Evolutionary conservation across 345 rosid genomes (phyloP).

Genomic region (sweet orange (Citrus sinensis)): DVS_A1.0 CM039164.1:7491501-7492000

Average conservation of each 20-base stretch:
- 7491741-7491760: constrained; percentile 12
- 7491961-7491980: constrained; percentile 26
- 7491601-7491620: constrained; percentile 30
- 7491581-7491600: constrained; percentile 24
- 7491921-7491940: constrained; percentile 22
- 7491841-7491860: constrained; percentile 24
- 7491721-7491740: constrained; percentile 11
- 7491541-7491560: constrained; percentile 17
- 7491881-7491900: constrained; percentile 14
- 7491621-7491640: constrained; percentile 14
- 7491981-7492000: constrained; percentile 22
- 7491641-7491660: constrained; percentile 14
- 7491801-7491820: constrained; percentile 20
- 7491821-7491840: constrained; percentile 30
- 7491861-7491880: constrained; percentile 21
- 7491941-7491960: constrained; percentile 28
- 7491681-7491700: constrained; percentile 18
- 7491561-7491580: constrained; percentile 10
- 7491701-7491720: constrained; percentile 15
- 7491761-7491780: constrained; percentile 31
- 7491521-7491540: constrained; percentile 17
- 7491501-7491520: constrained; percentile 18
- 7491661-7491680: constrained; percentile 21
- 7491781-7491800: constrained; percentile 16
- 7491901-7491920: constrained; percentile 25